A percentile compares a stretch with the other conserved stretches of the same genome.
Conservation (phyloP, 106 monocot genomes). For the Dioscorea dumetorum region DNA sequence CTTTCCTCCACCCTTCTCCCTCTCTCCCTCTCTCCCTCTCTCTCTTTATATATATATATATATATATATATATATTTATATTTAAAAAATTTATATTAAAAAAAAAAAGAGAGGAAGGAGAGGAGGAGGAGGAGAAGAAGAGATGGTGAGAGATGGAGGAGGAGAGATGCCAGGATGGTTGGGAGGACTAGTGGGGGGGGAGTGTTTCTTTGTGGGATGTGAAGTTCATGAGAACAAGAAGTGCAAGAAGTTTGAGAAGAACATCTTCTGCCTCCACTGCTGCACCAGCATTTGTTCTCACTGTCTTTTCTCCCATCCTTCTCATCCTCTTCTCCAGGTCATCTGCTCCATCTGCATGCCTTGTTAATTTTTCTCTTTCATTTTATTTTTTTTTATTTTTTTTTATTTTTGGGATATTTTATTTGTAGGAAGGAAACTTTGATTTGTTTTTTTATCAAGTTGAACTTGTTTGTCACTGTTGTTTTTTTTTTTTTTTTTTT, state of each 20-base stretch:
- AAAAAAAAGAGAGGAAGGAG: slow-evolving; percentile 1
- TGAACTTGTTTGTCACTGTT: too few species aligned
- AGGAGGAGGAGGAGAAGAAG: background rate
- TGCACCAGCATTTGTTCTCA: slow-evolving; percentile 41
- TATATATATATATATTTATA: too few species aligned
- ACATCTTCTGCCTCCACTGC: slow-evolving; percentile 41
- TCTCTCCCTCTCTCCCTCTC: too few species aligned
- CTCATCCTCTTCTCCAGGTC: slow-evolving; percentile 37
- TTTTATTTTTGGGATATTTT: too few species aligned
- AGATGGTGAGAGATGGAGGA: background rate
- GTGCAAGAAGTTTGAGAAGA: slow-evolving; percentile 35
- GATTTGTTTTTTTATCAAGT: too few species aligned
- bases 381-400: too few species aligned
- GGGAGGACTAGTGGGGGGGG: slow-evolving; percentile 21
- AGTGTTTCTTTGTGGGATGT: slow-evolving; percentile 25
- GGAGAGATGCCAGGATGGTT: slow-evolving; percentile 25
- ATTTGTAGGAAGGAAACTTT: too few species aligned
- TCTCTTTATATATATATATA: too few species aligned
- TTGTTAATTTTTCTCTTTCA: too few species aligned
- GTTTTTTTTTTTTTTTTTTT: too few species aligned
- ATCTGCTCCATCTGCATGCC: background rate
- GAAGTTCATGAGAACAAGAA: slow-evolving; percentile 20
- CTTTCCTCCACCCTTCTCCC: too few species aligned
- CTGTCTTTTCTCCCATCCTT: slow-evolving; percentile 23
- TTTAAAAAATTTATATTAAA: too few species aligned